A percentile compares a stretch with the other conserved stretches of the same genome.
Evolutionary conservation across 345 rosid species (phyloP).

Genomic region (Brassica carinata): DNA sequence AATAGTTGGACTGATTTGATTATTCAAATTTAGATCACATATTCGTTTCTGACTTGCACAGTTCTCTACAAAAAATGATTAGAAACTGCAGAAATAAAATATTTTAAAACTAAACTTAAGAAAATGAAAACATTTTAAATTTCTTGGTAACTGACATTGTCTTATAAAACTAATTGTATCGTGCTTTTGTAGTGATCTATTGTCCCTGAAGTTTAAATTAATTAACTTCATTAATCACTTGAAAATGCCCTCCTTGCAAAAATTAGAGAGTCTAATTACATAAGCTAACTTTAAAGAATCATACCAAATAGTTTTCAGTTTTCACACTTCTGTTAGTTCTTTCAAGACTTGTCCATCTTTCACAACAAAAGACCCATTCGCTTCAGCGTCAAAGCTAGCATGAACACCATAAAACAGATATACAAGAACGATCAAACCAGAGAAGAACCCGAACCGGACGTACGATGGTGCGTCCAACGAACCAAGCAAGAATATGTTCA

Average conservation of each 20-base stretch:
- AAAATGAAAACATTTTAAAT: neutral
- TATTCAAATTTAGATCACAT: constrained; percentile 9
- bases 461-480: constrained; percentile 71
- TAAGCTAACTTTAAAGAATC: neutral
- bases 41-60: constrained; percentile 16
- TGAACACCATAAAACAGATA: constrained; percentile 87
- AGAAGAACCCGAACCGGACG: constrained; percentile 68
- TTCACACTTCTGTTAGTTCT: constrained; percentile 56
- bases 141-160: too few species aligned
- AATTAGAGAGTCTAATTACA: constrained; percentile 33
- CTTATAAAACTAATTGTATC: too few species aligned
- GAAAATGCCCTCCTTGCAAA: neutral
- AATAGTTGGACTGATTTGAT: constrained; percentile 9
- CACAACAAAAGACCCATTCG: constrained; percentile 43
- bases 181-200: neutral
- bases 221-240: neutral
- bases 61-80: neutral
- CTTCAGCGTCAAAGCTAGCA: constrained; percentile 85
- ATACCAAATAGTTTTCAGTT: constrained; percentile 35
- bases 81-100: neutral
- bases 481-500: constrained; percentile 82
- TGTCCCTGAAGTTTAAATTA: too few species aligned
- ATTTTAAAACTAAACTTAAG: neutral
- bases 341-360: constrained; percentile 46
- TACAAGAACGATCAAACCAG: constrained; percentile 58